Evolutionary conservation across 2,329 filamentous ascomycete species (phyloP).

Genomic region (Ophiostoma sp.): DNA sequence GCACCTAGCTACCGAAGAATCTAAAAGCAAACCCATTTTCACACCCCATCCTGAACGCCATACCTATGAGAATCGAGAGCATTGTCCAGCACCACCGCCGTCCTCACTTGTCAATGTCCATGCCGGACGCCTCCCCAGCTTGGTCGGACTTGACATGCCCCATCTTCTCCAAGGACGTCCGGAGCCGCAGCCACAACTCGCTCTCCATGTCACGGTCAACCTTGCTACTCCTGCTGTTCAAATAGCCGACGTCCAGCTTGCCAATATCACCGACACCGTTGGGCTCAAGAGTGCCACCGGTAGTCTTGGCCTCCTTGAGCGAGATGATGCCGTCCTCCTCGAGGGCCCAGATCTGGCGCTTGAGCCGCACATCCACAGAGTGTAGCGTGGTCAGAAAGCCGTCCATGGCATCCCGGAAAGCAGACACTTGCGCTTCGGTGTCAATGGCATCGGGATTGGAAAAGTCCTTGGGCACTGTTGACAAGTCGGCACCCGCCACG

Average conservation of each 20-base stretch:
- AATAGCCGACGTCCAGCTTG: constrained; percentile 73
- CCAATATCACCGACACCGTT: constrained; percentile 52
- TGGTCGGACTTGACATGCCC: not conserved
- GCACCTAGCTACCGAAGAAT: not conserved
- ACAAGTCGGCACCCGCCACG: constrained; percentile 10
- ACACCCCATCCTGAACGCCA: not conserved
- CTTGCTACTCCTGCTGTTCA: constrained; percentile 79
- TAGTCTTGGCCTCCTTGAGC: constrained; percentile 34
- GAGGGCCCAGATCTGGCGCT: constrained; percentile 69
- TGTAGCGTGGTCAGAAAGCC: constrained; percentile 70
- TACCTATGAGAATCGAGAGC: not conserved
- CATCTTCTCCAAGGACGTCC: constrained; percentile 46
- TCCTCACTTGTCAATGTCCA: constrained; percentile 10
- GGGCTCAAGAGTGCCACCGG: constrained; percentile 39
- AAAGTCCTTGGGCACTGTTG: constrained; percentile 10
- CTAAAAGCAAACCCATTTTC: not conserved
- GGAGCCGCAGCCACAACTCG: constrained; percentile 66
- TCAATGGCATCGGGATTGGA: constrained; percentile 22
- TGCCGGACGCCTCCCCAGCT: not conserved
- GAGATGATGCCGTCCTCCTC: constrained; percentile 75
- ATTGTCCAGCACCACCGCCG: not conserved
- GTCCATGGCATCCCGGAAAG: constrained; percentile 55
- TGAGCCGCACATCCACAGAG: constrained; percentile 66
- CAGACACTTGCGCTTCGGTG: constrained; percentile 46
- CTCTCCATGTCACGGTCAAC: constrained; percentile 78